phyloP scores from a whole-genome alignment of 202 grass and related monocot species.

The Schoenoplectus triqueter region DNA sequence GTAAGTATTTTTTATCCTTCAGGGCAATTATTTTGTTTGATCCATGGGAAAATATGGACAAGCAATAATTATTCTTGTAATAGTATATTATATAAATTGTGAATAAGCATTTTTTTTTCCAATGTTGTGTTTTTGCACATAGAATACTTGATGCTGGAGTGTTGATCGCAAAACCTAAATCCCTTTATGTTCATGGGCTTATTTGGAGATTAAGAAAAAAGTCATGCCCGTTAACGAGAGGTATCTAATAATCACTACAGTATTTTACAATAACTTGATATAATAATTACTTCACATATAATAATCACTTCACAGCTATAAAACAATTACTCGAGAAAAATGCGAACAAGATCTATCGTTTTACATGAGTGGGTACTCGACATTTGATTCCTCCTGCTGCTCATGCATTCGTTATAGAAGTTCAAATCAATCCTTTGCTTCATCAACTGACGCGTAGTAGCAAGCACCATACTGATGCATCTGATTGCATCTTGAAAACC shows the following conservation, averaged over 20 bases:
- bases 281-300: too few relatives aligned
- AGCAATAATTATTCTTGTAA: constrained; percentile 8
- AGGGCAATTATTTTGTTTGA: constrained; percentile 24
- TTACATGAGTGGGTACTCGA: not conserved
- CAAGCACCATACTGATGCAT: not conserved
- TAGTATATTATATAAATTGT: constrained; percentile 7
- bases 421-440: not conserved
- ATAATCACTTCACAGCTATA: too few relatives aligned
- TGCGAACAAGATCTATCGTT: too few relatives aligned
- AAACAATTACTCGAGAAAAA: too few relatives aligned
- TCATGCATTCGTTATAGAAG: too few relatives aligned
- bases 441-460: not conserved
- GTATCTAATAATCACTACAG: too few relatives aligned
- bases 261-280: too few relatives aligned
- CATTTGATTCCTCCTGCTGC: too few relatives aligned
- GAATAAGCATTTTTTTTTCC: not conserved
- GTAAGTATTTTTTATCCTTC: constrained; percentile 2
- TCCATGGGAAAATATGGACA: constrained; percentile 11
- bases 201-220: too few relatives aligned
- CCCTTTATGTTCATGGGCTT: not conserved
- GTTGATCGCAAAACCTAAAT: not conserved
- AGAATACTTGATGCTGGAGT: not conserved
- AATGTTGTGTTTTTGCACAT: not conserved
- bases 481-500: not conserved
- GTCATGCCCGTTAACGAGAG: too few relatives aligned